Base-by-base conservation (phyloP, 2,329 filamentous ascomycete genomes). In the Aspergillus calidoustus region DNA sequence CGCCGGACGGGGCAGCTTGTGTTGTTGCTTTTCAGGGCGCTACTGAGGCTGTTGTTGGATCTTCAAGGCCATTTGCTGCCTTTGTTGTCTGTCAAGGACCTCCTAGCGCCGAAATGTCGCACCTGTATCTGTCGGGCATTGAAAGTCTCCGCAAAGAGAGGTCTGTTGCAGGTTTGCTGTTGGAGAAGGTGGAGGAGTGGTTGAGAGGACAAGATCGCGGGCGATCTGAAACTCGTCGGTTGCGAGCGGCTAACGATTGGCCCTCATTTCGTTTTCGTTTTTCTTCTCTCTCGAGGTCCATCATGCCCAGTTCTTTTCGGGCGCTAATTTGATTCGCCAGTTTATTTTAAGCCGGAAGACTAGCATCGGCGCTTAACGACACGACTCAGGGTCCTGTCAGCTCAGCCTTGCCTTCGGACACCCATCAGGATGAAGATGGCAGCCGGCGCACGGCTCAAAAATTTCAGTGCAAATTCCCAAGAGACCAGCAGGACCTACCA, bases 221-320 rank as follows among this genome's bases (percentile, higher is more conserved):
- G 44, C 11, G 8, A 34, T 51, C 54, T 61, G 54, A 61, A 61
- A 61, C 59, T 17, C 13, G 46, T 50, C 46, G 25, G 22, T 49
- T 47, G 38, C 25, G 15, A 51, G 59, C 59, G 59, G 43, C 49
- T 43, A 53, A 50, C 19, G 44, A 61, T 61, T 54, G 59, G 59
- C 50, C 47, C 47, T 61, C 49, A 47, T 8, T 43, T 54, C 30
- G 19, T 43, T 43, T 22, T 31, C 5, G 15, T 38, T 11, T 11
- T 41, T 41, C 34, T 54, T 23, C 51, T 38, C 30, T 38, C 19
- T 19, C 19, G 19, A 19, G 19, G 19, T 19, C n/a, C 51, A 25
- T 41, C 9, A 15, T 28, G 15, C 22, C 15, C 7, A 34, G 17
- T 9, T 23, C 17, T 47, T 44, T 43, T 49, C 23, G 44, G 38